Evolutionary conservation across 169 alveolate genomes (phyloP), one percentile per base, ranked within the genome.

Genomic region (Eimeria sp.): DNA sequence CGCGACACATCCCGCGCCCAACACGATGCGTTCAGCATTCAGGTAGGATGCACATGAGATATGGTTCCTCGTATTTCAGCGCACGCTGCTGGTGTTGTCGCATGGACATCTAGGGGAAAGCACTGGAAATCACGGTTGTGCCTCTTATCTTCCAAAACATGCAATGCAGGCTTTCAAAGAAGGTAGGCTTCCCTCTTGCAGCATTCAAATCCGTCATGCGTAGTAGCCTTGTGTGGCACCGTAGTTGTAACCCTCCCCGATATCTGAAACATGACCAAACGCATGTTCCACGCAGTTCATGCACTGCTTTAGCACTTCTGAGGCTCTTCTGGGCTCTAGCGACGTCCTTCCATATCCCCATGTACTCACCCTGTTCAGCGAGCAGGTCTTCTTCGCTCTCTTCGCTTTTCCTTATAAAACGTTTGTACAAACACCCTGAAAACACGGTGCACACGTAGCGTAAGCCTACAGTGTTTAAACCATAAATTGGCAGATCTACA

Each of bases 201-300:
- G 37, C 74, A 64, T n/a, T 30, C 33, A 68, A 25, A 68, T 68
- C 78, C 49, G 37, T 76, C 62, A 76, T 23, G 85, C 85, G 62
- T 33, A 85, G 6, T 37, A 37, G 40, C 91, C 80, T 85, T 85
- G 91, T 8, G 91, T 85, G 43, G 91, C 91, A 60, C 91, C 91
- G 80, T 85, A 85, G 91, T 49, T 85, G 80, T 60, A 85, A 23
- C 91, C 91, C 64, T 60, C 91, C 27, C 91, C 91, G 62, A 85
- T 58, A 9, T 40, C 91, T 85, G 91, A 80, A 77, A 52, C 62
- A 82, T n/a, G 46, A 54, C 11, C 58, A 77, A 77, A 46, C 58
- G 46, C 88, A 43, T 2, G 10, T 16, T 11, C 30, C 66, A 30
- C 20, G 52, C 85, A 37, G 58, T 43, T 76, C 6, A 27, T 49